These are phyloP conservation scores for Gnomoniopsis smithogilvyi DNA, from an alignment of 2,329 filamentous ascomycete species.

Conservation along the genomic window DNA sequence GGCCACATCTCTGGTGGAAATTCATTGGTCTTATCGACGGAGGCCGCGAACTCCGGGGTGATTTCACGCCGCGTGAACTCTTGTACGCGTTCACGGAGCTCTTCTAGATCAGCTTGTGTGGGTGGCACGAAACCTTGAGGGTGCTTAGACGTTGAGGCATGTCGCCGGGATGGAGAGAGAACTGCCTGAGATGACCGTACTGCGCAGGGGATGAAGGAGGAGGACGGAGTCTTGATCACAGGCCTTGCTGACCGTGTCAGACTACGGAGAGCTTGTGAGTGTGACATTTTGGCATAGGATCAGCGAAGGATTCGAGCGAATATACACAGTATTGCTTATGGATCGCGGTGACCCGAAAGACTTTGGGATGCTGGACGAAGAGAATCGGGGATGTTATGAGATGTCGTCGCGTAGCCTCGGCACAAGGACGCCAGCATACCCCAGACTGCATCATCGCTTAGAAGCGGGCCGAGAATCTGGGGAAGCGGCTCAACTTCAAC, in stretches of 20 bases:
- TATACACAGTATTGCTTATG: neutral
- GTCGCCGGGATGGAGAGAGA: constrained; percentile 21
- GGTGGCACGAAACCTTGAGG: constrained; percentile 65
- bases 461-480: constrained; percentile 14
- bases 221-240: constrained; percentile 17
- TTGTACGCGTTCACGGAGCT: constrained; percentile 79
- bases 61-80: constrained; percentile 91
- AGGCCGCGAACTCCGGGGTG: constrained; percentile 73
- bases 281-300: constrained; percentile 34
- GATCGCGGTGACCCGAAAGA: neutral
- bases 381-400: neutral
- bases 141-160: constrained; percentile 55
- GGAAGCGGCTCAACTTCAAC: neutral
- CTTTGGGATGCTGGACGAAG: neutral
- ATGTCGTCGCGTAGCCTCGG: constrained; percentile 13
- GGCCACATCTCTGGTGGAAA: constrained; percentile 92
- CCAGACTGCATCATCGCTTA: constrained; percentile 14
- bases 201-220: constrained; percentile 28
- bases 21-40: constrained; percentile 80
- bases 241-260: constrained; percentile 27
- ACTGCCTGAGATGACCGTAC: constrained; percentile 29
- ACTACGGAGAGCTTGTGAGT: constrained; percentile 32
- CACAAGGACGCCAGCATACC: constrained; percentile 4
- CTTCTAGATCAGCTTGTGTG: constrained; percentile 67
- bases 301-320: neutral